Evolutionary conservation across 2,329 filamentous ascomycete genomes (phyloP), one percentile per base, ranked within the genome.

Genomic region (Beauveria bassiana): DNA sequence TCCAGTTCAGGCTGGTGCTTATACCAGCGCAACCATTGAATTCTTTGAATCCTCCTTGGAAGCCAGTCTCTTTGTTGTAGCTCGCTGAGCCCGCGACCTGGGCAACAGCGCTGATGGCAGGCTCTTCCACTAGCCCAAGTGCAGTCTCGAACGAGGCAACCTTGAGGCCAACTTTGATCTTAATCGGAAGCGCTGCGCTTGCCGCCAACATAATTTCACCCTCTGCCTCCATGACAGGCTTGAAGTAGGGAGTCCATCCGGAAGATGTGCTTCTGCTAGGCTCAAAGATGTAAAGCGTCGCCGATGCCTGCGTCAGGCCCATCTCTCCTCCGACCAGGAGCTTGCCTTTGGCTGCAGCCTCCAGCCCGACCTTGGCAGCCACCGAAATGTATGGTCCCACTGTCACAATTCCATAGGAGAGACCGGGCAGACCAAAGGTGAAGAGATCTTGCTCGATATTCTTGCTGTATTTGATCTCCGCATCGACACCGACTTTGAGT

Each of bases 401-500:
- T 38, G 64, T 65, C 16, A 71, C 63, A 55, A 69, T 59, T 18
- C 70, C 70, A 53, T 64, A 71, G 14, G 61, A 63, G 8, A 73
- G 57, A 1, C 63, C 66, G 2, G 69, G 69, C 3, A 72, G 64
- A 26, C 66, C 67, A 40, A 68, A 62, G 31, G 61, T 63, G 47
- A 69, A 65, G 1, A 73, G 67, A 1, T 69, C 59, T 5, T 53
- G 57, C 9, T 59, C 49, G 45, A 70, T 66, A 9, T 64, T 60
- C 10, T 70, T 45, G 16, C 63, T 65, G 43, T 66, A 65, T 14
- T 24, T 63, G 14, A 68, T 58, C 47, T 67, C 53, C 6, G 71
- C 72, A 31, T 72, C 67, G 40, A 75, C 63, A 22, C 72, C 73
- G 2, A 72, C 55, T 54, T 71, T 70, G 49, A 73, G 63, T 5